A percentile compares a stretch with the other conserved stretches of the same genome.
Conservation (phyloP, 352 stramenopile species). For the Globisporangium mamillatum region DNA sequence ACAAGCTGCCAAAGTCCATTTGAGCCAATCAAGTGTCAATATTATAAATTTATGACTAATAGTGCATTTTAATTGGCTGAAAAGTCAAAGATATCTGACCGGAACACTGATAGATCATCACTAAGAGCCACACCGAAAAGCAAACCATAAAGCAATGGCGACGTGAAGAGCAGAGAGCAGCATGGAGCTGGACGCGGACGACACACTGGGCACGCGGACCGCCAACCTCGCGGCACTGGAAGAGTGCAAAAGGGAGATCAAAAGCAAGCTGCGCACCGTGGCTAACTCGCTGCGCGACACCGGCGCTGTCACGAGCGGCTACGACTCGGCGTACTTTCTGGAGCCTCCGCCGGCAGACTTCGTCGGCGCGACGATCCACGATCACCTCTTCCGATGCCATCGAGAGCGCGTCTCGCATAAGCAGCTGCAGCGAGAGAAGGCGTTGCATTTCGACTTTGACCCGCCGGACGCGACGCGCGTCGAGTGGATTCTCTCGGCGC, state of each 20-base stretch:
- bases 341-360: slow-evolving; percentile 26
- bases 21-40: slow-evolving; percentile 17
- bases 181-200: slow-evolving; percentile 10
- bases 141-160: background rate
- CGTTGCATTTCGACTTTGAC: slow-evolving; percentile 47
- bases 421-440: slow-evolving; percentile 18
- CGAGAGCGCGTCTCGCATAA: slow-evolving; percentile 18
- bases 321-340: slow-evolving; percentile 51
- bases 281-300: slow-evolving; percentile 40
- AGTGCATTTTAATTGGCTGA: background rate
- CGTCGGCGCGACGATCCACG: slow-evolving; percentile 16
- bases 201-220: background rate
- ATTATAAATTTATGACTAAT: background rate
- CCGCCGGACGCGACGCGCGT: slow-evolving; percentile 27
- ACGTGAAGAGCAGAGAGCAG: background rate
- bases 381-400: slow-evolving; percentile 32
- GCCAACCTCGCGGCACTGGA: slow-evolving; percentile 34
- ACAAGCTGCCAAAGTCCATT: background rate
- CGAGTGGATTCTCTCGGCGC: slow-evolving; percentile 37
- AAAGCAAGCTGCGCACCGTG: slow-evolving; percentile 32
- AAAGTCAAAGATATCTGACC: background rate
- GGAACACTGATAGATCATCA: slow-evolving; percentile 5
- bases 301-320: slow-evolving; percentile 52
- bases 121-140: slow-evolving; percentile 5
- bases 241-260: slow-evolving; percentile 36